A percentile compares a stretch with the other conserved stretches of the same genome.
These are phyloP conservation scores for Scheffersomyces coipomensis DNA, from an alignment of 805 yeast species.

Conservation along the genomic window DNA sequence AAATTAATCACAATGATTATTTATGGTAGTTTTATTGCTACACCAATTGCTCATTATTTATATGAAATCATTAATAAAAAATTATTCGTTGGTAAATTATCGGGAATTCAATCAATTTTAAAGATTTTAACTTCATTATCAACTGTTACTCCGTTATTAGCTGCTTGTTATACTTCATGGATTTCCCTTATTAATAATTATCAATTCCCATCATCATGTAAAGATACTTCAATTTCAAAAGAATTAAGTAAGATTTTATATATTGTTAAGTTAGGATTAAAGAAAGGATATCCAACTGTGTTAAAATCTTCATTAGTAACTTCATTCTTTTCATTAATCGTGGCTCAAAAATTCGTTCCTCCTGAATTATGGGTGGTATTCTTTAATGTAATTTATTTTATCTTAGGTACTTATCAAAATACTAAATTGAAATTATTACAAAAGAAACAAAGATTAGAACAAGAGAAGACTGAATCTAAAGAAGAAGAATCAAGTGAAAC, in stretches of 20 bases:
- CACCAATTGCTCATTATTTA: slow-evolving; percentile 59
- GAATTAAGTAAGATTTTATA: slow-evolving; percentile 15
- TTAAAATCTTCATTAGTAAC: slow-evolving; percentile 55
- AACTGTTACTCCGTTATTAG: slow-evolving; percentile 55
- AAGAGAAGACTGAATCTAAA: not conserved
- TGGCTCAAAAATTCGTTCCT: slow-evolving; percentile 56
- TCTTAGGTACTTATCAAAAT: slow-evolving; percentile 63
- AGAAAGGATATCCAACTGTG: slow-evolving; percentile 44
- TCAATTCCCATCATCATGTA: slow-evolving; percentile 5
- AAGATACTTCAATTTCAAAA: not conserved
- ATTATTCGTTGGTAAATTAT: slow-evolving; percentile 40
- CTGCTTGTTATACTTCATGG: slow-evolving; percentile 50
- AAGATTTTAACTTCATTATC: slow-evolving; percentile 53
- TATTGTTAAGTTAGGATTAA: slow-evolving; percentile 31
- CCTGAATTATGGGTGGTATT: slow-evolving; percentile 67
- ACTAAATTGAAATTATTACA: slow-evolving; percentile 45
- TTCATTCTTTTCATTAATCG: slow-evolving; percentile 46
- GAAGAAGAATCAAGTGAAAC: not conserved
- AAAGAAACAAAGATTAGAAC: slow-evolving; percentile 8
- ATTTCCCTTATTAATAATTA: slow-evolving; percentile 49
- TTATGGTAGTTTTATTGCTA: slow-evolving; percentile 52
- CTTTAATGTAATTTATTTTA: slow-evolving; percentile 55
- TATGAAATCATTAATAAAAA: slow-evolving; percentile 48
- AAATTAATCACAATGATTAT: slow-evolving; percentile 54
- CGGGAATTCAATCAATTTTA: slow-evolving; percentile 36